Evolutionary conservation across 257 asterid genomes (phyloP).

Genomic region (Cynanchum wilfordii): DNA sequence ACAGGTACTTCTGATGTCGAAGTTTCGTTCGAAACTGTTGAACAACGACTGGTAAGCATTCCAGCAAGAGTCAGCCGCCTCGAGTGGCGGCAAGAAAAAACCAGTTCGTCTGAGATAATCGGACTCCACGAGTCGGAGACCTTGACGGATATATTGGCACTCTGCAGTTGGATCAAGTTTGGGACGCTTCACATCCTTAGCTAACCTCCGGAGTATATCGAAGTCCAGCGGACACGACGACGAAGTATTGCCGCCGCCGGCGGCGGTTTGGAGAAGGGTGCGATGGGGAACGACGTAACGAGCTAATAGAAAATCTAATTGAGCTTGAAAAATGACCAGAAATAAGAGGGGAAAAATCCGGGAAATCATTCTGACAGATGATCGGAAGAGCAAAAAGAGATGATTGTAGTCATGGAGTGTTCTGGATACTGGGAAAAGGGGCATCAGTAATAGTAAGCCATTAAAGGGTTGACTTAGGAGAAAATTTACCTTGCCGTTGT

Average conservation of each 20-base stretch:
- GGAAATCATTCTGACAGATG: slow-evolving; percentile 6
- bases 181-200: slow-evolving; percentile 19
- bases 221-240: slow-evolving; percentile 61
- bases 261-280: slow-evolving; percentile 35
- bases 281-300: slow-evolving; percentile 20
- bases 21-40: slow-evolving; percentile 29
- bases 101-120: slow-evolving; percentile 48
- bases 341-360: neutral
- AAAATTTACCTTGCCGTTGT: neutral
- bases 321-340: neutral
- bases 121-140: slow-evolving; percentile 65
- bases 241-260: slow-evolving; percentile 19
- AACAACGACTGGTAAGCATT: slow-evolving; percentile 36
- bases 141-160: slow-evolving; percentile 67
- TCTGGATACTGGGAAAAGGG: neutral
- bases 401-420: neutral
- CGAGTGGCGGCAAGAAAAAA: slow-evolving; percentile 54
- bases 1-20: slow-evolving; percentile 52
- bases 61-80: slow-evolving; percentile 67
- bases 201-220: slow-evolving; percentile 30
- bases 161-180: slow-evolving; percentile 26
- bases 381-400: neutral
- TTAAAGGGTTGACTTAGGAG: neutral
- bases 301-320: neutral
- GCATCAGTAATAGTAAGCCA: neutral